Conservation (phyloP, 495 filamentous ascomycete species). For the Neurospora sp. region DNA sequence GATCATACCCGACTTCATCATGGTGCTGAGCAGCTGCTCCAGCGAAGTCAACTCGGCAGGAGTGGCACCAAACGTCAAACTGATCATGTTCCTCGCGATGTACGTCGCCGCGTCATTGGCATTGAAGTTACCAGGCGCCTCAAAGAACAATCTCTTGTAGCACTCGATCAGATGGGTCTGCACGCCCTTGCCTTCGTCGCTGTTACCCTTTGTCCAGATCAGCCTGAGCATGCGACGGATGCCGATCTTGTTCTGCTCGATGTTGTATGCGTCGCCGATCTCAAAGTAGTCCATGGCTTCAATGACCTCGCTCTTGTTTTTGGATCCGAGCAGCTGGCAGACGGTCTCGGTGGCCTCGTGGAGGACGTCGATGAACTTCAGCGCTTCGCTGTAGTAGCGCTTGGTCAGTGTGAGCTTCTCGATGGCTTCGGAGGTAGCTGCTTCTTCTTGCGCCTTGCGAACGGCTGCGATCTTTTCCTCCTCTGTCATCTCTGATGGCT, state of each 20-base stretch:
- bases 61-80: conserved; percentile 87
- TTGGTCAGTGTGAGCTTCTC: conserved; percentile 75
- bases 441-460: conserved; percentile 60
- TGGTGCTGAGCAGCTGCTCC: conserved; percentile 87
- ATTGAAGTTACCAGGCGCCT: conserved; percentile 77
- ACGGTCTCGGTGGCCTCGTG: conserved; percentile 68
- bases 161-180: conserved; percentile 95
- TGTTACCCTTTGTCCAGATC: conserved; percentile 99
- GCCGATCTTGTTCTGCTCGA: conserved; percentile 81
- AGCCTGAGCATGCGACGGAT: conserved; percentile 90
- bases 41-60: conserved; percentile 90
- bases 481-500: conserved; percentile 44
- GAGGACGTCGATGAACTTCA: conserved; percentile 90
- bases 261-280: conserved; percentile 85
- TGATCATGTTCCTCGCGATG: conserved; percentile 97
- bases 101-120: conserved; percentile 91
- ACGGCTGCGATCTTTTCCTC: conserved; percentile 45
- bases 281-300: conserved; percentile 99
- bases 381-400: conserved; percentile 82
- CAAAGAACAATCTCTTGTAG: conserved; percentile 92
- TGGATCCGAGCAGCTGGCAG: conserved; percentile 78
- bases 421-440: conserved; percentile 64
- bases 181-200: conserved; percentile 96
- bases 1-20: conserved; percentile 91
- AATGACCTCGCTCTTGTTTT: conserved; percentile 96